Evolutionary conservation across 202 grass and related monocot genomes (phyloP).

Genomic region (Eragrostis tef): DNA sequence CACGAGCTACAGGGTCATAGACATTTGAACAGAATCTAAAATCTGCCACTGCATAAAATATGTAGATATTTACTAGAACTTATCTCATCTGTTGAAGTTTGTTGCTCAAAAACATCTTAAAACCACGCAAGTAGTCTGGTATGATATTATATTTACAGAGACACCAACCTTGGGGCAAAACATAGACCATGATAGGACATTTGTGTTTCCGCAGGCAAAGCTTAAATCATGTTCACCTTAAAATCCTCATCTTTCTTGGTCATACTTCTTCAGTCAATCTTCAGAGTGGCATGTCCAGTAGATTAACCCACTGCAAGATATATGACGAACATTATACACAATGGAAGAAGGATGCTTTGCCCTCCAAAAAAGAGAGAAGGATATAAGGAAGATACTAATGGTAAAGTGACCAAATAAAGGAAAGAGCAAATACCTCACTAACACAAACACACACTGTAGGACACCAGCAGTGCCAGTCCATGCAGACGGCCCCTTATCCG

Average conservation of each 20-base stretch:
- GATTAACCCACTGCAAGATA: slow-evolving; percentile 70
- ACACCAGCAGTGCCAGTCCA: slow-evolving; percentile 81
- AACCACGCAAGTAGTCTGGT: not conserved
- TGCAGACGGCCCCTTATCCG: slow-evolving; percentile 64
- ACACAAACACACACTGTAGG: slow-evolving; percentile 71
- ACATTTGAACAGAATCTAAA: not conserved
- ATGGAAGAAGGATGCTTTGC: not conserved
- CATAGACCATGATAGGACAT: not conserved
- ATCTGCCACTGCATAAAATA: not conserved
- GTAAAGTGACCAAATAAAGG: not conserved
- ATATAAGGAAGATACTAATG: not conserved
- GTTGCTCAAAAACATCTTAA: not conserved
- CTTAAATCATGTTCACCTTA: not conserved
- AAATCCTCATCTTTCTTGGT: not conserved
- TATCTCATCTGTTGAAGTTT: not conserved
- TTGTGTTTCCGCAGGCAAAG: not conserved
- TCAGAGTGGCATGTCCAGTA: slow-evolving; percentile 82
- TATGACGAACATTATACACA: slow-evolving; percentile 19
- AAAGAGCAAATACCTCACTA: slow-evolving; percentile 66
- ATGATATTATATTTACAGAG: slow-evolving; percentile 35
- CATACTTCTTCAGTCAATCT: slow-evolving; percentile 50
- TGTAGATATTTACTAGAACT: not conserved
- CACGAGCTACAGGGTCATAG: not conserved
- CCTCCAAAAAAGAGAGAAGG: too few species aligned
- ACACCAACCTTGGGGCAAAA: not conserved